A percentile compares a stretch with the other conserved stretches of the same genome.
phyloP scores from a whole-genome alignment of 2,329 filamentous ascomycete genomes.

The Fusarium sp. region DNA sequence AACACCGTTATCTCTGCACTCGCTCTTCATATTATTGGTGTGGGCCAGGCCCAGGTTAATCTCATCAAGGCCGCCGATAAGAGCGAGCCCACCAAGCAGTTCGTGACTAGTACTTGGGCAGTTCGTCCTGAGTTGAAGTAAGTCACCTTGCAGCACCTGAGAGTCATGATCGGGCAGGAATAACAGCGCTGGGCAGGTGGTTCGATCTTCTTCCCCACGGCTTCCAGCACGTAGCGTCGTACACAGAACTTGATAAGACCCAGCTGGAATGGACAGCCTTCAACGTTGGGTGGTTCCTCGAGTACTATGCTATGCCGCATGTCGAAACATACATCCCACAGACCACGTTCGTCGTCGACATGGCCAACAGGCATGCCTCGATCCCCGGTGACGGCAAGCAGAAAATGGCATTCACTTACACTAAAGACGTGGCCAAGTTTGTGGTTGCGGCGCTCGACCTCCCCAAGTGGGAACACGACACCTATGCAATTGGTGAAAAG shows the following conservation, averaged over 20 bases:
- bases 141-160: neutral
- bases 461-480: neutral
- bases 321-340: slow-evolving; percentile 4
- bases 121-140: neutral
- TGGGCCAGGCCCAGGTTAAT: neutral
- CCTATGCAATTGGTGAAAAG: neutral
- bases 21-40: neutral
- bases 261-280: neutral
- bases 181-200: neutral
- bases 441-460: neutral
- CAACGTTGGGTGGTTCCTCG: neutral
- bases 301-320: neutral
- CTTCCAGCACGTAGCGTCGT: neutral
- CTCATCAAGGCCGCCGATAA: neutral
- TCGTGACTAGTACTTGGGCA: neutral
- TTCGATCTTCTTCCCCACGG: neutral
- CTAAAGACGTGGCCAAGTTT: neutral
- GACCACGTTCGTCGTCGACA: neutral
- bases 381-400: neutral
- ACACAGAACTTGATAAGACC: neutral
- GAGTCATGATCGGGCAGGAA: neutral
- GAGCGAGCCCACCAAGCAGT: neutral
- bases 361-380: neutral
- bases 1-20: neutral
- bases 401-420: neutral